A percentile compares a stretch with the other conserved stretches of the same genome.
phyloP scores from a whole-genome alignment of 306 rosid species.

The Vigna reflexopilosa region DNA sequence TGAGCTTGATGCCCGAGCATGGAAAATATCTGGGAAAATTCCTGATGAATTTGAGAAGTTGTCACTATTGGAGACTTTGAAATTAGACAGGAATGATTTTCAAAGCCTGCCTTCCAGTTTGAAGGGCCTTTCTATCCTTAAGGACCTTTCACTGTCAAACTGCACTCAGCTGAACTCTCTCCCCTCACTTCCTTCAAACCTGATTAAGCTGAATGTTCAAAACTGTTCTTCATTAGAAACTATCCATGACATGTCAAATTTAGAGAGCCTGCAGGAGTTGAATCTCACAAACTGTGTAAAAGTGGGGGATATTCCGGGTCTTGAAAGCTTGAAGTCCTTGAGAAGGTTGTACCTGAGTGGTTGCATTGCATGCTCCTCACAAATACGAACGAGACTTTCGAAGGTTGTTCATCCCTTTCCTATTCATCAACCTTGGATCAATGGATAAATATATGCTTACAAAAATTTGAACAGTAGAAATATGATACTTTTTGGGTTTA shows the following conservation, averaged over 20 bases:
- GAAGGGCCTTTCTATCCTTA: constrained; percentile 59
- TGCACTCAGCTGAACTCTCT: constrained; percentile 59
- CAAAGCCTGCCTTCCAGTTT: constrained; percentile 70
- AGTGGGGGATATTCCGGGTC: constrained; percentile 66
- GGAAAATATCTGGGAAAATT: constrained; percentile 64
- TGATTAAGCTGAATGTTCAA: constrained; percentile 53
- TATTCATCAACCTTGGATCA: not conserved
- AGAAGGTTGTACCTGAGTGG: constrained; percentile 56
- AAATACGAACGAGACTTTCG: constrained; percentile 53
- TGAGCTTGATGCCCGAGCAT: constrained; percentile 53
- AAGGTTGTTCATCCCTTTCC: constrained; percentile 55
- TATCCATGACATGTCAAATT: constrained; percentile 58
- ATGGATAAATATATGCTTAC: not conserved
- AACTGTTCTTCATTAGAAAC: constrained; percentile 58
- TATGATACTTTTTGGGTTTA: too few species aligned
- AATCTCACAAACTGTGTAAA: constrained; percentile 64
- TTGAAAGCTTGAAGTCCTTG: constrained; percentile 68
- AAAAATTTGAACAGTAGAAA: not conserved
- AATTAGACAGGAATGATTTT: constrained; percentile 54
- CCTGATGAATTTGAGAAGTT: constrained; percentile 66
- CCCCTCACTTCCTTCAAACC: constrained; percentile 75
- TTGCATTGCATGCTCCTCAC: constrained; percentile 58
- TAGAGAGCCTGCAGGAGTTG: constrained; percentile 53
- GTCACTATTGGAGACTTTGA: constrained; percentile 52
- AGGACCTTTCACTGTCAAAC: constrained; percentile 43